These are phyloP conservation scores for Lycium barbarum DNA, from an alignment of 257 asterid species.

Conservation along the genomic window DNA sequence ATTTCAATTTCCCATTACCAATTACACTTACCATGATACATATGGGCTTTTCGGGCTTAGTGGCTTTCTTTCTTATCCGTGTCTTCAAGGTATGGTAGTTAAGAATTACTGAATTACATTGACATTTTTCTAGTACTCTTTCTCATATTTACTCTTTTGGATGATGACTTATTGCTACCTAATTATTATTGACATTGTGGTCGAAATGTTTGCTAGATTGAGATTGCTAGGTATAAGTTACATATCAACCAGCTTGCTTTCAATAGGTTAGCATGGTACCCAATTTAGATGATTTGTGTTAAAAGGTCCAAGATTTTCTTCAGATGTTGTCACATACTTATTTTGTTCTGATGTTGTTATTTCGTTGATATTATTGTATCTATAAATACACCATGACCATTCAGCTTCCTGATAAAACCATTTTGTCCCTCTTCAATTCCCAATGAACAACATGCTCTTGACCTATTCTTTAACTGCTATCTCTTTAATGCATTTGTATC, in stretches of 20 bases:
- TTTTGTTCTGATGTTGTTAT: neutral
- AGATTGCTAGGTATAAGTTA: constrained; percentile 2
- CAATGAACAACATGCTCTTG: neutral
- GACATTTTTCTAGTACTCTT: neutral
- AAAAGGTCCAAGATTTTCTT: constrained; percentile 5
- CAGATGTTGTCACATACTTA: neutral
- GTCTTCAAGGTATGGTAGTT: constrained; percentile 73
- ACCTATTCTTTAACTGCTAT: neutral
- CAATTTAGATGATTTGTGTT: constrained; percentile 9
- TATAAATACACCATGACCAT: neutral
- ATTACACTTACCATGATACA: constrained; percentile 98
- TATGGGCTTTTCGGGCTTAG: constrained; percentile 97
- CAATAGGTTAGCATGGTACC: neutral
- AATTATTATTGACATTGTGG: neutral
- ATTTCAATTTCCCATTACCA: constrained; percentile 94
- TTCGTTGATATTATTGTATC: neutral
- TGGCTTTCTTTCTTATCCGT: constrained; percentile 88
- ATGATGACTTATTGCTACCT: neutral
- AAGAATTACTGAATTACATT: constrained; percentile 15
- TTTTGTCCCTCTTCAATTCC: neutral
- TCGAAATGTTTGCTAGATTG: neutral
- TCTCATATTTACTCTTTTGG: neutral
- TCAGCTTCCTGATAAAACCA: neutral
- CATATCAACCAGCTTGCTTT: constrained; percentile 14
- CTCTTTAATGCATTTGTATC: neutral